Base-by-base conservation (phyloP, 805 yeast species). In the Teunomyces tritomae region DNA sequence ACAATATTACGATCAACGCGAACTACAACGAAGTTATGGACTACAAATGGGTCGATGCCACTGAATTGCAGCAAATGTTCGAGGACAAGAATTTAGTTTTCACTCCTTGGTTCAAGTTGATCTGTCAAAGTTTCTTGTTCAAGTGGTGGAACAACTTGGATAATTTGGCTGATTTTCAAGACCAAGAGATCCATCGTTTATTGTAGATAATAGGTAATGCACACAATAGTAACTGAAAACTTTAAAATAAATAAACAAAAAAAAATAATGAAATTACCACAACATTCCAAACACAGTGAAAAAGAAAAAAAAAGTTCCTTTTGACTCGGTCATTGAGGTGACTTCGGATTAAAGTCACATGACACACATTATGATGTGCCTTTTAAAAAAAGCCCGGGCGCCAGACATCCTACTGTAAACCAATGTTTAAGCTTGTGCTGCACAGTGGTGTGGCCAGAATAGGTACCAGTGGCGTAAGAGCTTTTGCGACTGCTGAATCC, bases 21-120 rank as follows among this genome's bases (percentile, higher is more conserved):
- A 94, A 91, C 63, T 56, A 51, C 39, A 73, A 73, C 52, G 99
- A 94, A 66, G 96, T 92, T 43, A 83, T 83, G 62, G 97, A 87
- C 62, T 70, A 72, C 58, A 80, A 75, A 59, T 94, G 87, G 70
- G 98, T 94, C 20, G 70, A 82, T 28, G 78, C 78, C 24, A 70
- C 70, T 1, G 85, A 87, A 57, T 76, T 94, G 57, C 80, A 83
- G 63, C 70, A 64, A 14, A 89, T 94, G 97, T 87, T 94, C 65
- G 56, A 76, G 17, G 89, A 91, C 63, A 58, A 71, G 14, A 48
- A 60, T n/a, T 75, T 87, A 52, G 74, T 80, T 8, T 94, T 94
- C 70, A 94, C 99, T 4, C 99, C 99, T 4, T 94, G 99, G 99
- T 94, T 94, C 75, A 89, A 89, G 68, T 79, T 94, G 55, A 94